Conservation (phyloP, 192 early-diverging fungal genomes). For the Backusella tuberculispora region DNA sequence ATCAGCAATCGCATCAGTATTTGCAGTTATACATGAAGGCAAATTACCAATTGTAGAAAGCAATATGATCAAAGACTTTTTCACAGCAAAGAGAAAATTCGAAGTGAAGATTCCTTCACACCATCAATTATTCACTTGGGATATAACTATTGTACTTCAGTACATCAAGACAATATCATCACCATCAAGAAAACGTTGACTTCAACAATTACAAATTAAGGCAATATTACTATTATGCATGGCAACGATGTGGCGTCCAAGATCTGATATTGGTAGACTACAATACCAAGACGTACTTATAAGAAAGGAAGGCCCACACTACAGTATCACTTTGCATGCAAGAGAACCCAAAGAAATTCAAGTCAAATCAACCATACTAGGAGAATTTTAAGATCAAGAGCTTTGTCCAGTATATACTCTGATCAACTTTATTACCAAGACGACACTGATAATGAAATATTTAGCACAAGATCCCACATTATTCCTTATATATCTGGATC, state of each 20-base stretch:
- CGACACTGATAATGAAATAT: background rate
- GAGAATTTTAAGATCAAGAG: background rate
- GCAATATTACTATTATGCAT: background rate
- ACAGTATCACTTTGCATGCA: background rate
- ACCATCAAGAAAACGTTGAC: background rate
- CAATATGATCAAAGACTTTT: background rate
- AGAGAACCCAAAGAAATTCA: background rate
- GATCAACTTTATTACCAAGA: background rate
- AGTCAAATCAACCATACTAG: background rate
- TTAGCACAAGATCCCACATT: background rate
- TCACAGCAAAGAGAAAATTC: background rate
- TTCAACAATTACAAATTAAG: background rate
- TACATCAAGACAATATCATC: background rate
- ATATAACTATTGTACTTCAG: background rate
- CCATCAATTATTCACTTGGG: background rate
- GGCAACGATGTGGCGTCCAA: background rate
- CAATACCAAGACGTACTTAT: background rate
- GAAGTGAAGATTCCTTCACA: background rate
- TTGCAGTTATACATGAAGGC: background rate
- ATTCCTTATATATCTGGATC: background rate
- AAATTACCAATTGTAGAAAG: background rate
- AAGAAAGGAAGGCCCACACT: too few relatives aligned
- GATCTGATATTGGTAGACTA: background rate
- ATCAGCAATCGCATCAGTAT: slow-evolving; percentile 1
- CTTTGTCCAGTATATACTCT: background rate